Evolutionary conservation across 2,329 filamentous ascomycete genomes (phyloP).

Genomic region (Fusarium sororula): DNA sequence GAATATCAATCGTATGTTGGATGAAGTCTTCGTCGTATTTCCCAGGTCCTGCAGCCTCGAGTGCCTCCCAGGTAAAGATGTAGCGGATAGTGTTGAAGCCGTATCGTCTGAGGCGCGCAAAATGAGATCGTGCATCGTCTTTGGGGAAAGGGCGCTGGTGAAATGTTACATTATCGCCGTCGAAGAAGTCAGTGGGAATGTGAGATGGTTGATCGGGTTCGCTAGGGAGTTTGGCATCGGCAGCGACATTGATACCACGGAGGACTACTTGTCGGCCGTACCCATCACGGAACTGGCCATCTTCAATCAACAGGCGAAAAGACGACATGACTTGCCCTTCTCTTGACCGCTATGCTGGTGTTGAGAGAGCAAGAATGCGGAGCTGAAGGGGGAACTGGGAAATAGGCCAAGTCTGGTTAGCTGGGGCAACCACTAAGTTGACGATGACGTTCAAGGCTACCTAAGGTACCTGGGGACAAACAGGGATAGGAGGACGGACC

Average conservation of each 20-base stretch:
- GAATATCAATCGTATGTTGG: slow-evolving; percentile 84
- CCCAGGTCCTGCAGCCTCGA: slow-evolving; percentile 90
- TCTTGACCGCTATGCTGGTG: slow-evolving; percentile 3
- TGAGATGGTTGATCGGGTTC: slow-evolving; percentile 85
- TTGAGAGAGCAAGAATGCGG: slow-evolving; percentile 5
- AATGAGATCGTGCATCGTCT: slow-evolving; percentile 85
- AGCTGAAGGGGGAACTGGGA: slow-evolving; percentile 23
- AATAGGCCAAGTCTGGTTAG: slow-evolving; percentile 24
- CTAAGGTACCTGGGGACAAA: background rate
- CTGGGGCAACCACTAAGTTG: slow-evolving; percentile 10
- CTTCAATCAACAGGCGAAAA: slow-evolving; percentile 83
- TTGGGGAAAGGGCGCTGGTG: slow-evolving; percentile 84
- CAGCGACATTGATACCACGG: slow-evolving; percentile 93
- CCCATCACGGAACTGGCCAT: slow-evolving; percentile 82
- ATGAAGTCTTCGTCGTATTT: slow-evolving; percentile 96
- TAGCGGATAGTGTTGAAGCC: slow-evolving; percentile 98
- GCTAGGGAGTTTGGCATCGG: slow-evolving; percentile 89
- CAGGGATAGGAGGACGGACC: slow-evolving; percentile 6
- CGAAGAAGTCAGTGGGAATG: slow-evolving; percentile 81
- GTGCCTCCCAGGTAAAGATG: slow-evolving; percentile 98
- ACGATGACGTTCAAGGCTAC: slow-evolving; percentile 39
- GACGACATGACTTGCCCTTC: slow-evolving; percentile 67
- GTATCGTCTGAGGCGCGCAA: slow-evolving; percentile 83
- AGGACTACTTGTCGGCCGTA: slow-evolving; percentile 86
- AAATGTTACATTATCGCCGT: slow-evolving; percentile 91